phyloP scores from a whole-genome alignment of 2,329 filamentous ascomycete genomes.

The Penicillium sclerotigenum region DNA sequence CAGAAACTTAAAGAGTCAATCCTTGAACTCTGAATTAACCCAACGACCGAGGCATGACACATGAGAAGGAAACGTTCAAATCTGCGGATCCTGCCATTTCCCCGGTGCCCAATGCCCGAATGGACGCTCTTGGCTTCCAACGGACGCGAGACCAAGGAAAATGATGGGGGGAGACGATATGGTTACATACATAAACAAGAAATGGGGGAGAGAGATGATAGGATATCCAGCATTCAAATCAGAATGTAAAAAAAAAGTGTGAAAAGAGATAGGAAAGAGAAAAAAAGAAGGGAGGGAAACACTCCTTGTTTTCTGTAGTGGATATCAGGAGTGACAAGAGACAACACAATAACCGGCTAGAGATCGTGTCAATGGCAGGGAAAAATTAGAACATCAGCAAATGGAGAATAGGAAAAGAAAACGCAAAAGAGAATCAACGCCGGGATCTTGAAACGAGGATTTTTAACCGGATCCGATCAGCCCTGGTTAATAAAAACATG shows the following conservation, averaged over 20 bases:
- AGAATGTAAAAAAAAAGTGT: conserved; percentile 23
- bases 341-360: conserved; percentile 23
- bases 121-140: conserved; percentile 26
- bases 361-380: conserved; percentile 33
- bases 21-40: conserved; percentile 31
- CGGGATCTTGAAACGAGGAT: conserved; percentile 24
- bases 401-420: conserved; percentile 22
- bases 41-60: conserved; percentile 37
- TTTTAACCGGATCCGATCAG: conserved; percentile 25
- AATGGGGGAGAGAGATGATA: conserved; percentile 32
- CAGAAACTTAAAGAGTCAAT: conserved; percentile 25
- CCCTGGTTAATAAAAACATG: conserved; percentile 32
- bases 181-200: conserved; percentile 34
- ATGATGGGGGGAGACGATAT: conserved; percentile 30
- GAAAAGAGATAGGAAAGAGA: conserved; percentile 30
- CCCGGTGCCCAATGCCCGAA: conserved; percentile 25
- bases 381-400: conserved; percentile 29
- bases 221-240: conserved; percentile 41
- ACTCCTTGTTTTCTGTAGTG: conserved; percentile 23
- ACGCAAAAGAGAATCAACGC: conserved; percentile 20
- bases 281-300: conserved; percentile 22
- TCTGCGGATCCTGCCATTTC: conserved; percentile 30
- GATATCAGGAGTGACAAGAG: conserved; percentile 26
- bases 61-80: conserved; percentile 37
- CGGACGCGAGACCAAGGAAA: conserved; percentile 27